phyloP scores from a whole-genome alignment of 345 rosid genomes.

The Abelmoschus esculentus region DNA sequence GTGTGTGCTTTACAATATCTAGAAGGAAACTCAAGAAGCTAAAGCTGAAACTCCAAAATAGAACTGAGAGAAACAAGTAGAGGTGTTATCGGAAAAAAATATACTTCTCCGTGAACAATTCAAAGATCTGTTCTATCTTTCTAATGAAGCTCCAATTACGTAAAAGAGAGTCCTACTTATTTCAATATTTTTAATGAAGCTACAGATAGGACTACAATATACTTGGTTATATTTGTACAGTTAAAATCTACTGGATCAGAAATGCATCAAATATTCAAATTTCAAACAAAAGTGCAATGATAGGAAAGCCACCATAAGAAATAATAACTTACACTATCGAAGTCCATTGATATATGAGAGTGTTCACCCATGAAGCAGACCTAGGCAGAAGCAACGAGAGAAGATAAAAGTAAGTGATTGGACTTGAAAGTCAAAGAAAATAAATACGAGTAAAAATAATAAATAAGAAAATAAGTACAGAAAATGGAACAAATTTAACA shows the following conservation, averaged over 20 bases:
- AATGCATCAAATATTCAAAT: background rate
- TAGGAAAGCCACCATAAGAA: background rate
- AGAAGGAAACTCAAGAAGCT: background rate
- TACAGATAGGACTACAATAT: background rate
- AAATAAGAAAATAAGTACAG: background rate
- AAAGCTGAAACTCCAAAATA: background rate
- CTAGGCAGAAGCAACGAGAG: conserved; percentile 30
- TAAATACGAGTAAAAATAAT: background rate
- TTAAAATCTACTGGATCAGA: background rate
- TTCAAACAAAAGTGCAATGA: background rate
- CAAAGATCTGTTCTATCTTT: background rate
- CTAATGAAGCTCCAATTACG: background rate
- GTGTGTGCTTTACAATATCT: background rate
- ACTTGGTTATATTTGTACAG: background rate
- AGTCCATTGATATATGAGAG: conserved; percentile 79
- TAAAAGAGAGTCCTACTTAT: background rate
- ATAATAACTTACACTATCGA: conserved; percentile 58
- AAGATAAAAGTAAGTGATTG: conserved; percentile 4
- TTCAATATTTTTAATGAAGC: background rate
- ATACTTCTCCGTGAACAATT: background rate
- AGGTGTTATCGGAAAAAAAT: background rate
- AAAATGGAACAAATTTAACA: background rate
- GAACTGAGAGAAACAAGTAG: background rate
- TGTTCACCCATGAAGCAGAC: conserved; percentile 84
- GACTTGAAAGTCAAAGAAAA: background rate